These are phyloP conservation scores for Linderniella brevidens DNA, from an alignment of 257 asterid genomes.

Conservation along the genomic window DNA sequence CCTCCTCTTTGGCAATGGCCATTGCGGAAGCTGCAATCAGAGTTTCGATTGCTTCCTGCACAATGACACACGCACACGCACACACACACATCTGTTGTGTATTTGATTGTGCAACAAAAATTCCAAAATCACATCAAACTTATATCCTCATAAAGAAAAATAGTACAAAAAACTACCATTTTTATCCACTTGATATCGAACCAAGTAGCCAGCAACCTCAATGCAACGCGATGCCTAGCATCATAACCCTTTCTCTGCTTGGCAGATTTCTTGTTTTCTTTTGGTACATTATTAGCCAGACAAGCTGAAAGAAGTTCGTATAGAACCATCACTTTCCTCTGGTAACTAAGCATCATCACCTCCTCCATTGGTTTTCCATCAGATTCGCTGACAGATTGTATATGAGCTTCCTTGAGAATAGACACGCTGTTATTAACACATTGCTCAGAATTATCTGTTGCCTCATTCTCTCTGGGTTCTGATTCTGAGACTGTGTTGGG, in stretches of 20 bases:
- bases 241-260: conserved; percentile 64
- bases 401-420: conserved; percentile 18
- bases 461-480: conserved; percentile 16
- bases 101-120: conserved; percentile 3
- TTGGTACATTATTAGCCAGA: conserved; percentile 40
- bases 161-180: conserved; percentile 28
- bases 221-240: conserved; percentile 80
- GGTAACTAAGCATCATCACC: conserved; percentile 35
- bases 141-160: conserved; percentile 5
- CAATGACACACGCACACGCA: background rate
- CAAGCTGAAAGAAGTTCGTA: conserved; percentile 85
- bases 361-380: conserved; percentile 53
- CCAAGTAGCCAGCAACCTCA: conserved; percentile 87
- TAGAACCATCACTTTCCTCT: conserved; percentile 54
- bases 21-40: conserved; percentile 86
- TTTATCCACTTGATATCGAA: conserved; percentile 73
- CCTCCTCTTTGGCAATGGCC: conserved; percentile 67
- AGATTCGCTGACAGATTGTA: conserved; percentile 20
- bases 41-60: conserved; percentile 84
- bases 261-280: conserved; percentile 29
- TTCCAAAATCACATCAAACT: conserved; percentile 1
- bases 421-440: conserved; percentile 18
- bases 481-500: conserved; percentile 19
- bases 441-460: conserved; percentile 18
- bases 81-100: background rate